Conservation (phyloP, 768 basidiomycete species). For the Termitomyces heimii region DNA sequence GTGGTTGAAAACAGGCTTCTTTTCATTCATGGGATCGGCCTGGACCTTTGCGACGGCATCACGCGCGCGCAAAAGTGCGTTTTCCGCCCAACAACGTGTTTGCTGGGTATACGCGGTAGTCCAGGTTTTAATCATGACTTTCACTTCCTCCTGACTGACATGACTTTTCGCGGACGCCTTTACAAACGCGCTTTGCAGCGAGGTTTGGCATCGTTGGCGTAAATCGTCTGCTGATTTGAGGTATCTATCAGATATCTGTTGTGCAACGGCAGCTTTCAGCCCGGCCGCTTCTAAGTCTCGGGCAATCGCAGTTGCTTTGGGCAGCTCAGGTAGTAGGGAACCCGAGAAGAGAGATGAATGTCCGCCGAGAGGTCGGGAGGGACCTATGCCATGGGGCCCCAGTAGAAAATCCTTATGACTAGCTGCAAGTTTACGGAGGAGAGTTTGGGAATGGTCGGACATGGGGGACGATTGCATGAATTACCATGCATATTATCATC, state of each 20-base stretch:
- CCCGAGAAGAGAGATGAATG: background rate
- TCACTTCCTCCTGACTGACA: background rate
- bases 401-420: no score
- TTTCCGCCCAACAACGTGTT: background rate
- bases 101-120: no score
- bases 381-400: no score
- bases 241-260: conserved; percentile 1
- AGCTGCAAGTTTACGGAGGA: no score
- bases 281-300: conserved; percentile 1
- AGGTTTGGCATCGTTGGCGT: background rate
- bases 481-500: no score
- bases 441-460: no score
- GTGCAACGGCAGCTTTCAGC: background rate
- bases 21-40: no score
- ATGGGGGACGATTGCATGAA: no score
- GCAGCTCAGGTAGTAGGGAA: background rate
- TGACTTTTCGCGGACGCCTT: background rate
- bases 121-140: no score
- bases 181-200: background rate
- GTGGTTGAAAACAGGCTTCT: background rate
- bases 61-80: background rate
- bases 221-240: conserved; percentile 1
- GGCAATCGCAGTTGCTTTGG: background rate
- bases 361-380: no score
- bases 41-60: background rate